Evolutionary conservation across 139 green algal species (phyloP).

Genomic region (Chlorella vulgaris): DNA sequence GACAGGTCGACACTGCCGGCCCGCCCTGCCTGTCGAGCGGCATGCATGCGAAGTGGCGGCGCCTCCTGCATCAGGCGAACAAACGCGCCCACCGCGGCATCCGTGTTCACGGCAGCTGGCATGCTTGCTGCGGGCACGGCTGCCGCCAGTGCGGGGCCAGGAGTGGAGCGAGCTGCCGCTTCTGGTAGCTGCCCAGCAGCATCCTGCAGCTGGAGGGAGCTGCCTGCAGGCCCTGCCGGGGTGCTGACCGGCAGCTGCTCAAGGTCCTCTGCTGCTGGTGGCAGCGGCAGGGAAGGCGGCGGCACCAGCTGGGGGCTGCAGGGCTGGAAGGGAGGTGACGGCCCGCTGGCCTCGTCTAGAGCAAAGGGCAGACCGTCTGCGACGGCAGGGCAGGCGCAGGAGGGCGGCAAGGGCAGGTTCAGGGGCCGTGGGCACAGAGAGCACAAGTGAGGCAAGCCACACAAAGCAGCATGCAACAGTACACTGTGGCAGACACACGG

Average conservation of each 20-base stretch:
- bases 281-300: too few relatives aligned
- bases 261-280: too few relatives aligned
- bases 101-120: conserved; percentile 44
- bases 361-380: conserved; percentile 58
- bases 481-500: too few relatives aligned
- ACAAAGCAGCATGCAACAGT: too few relatives aligned
- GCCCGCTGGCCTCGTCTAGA: conserved; percentile 38
- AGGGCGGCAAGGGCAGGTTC: not conserved
- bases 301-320: not conserved
- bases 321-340: not conserved
- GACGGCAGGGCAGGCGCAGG: too few relatives aligned
- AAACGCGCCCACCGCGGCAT: conserved; percentile 64
- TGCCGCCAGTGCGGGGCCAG: too few relatives aligned
- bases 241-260: not conserved
- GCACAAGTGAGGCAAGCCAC: too few relatives aligned
- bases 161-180: not conserved
- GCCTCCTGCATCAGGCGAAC: conserved; percentile 42
- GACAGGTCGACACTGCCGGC: not conserved
- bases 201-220: not conserved
- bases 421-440: not conserved
- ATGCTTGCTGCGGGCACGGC: not conserved
- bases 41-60: conserved; percentile 53
- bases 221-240: not conserved
- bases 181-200: not conserved
- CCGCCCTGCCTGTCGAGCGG: not conserved